phyloP scores from a whole-genome alignment of 2,329 filamentous ascomycete genomes.

The Leptoxyphium fumago region DNA sequence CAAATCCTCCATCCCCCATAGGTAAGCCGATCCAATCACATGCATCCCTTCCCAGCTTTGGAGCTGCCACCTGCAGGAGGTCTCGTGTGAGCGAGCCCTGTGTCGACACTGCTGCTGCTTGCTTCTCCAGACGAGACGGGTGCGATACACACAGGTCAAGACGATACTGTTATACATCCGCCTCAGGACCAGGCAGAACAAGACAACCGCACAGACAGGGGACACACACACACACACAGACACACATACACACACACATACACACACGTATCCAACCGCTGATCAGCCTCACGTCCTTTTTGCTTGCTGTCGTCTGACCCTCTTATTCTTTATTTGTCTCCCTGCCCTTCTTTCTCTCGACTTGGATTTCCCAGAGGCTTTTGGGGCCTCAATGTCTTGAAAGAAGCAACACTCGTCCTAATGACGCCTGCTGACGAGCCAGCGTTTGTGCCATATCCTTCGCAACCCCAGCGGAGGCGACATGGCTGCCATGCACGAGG shows the following conservation, averaged over 20 bases:
- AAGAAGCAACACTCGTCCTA: not conserved
- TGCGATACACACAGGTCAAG: too few relatives aligned
- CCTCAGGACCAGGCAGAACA: too few relatives aligned
- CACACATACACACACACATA: not conserved
- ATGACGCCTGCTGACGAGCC: not conserved
- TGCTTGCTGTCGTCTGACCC: not conserved
- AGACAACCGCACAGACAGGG: too few relatives aligned
- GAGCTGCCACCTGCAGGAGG: not conserved
- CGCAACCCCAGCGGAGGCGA: conserved; percentile 2
- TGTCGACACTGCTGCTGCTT: not conserved
- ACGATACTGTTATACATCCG: too few relatives aligned
- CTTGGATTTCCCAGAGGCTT: not conserved
- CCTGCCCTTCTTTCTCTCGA: conserved; percentile 5
- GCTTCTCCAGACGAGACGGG: not conserved
- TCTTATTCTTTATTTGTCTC: conserved; percentile 6
- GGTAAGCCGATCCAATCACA: not conserved
- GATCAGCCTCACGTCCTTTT: not conserved
- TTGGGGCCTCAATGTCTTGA: conserved; percentile 3
- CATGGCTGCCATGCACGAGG: conserved; percentile 21
- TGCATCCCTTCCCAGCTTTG: not conserved
- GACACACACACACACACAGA: not conserved
- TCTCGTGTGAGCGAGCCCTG: not conserved
- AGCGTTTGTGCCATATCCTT: conserved; percentile 1
- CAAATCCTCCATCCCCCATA: not conserved
- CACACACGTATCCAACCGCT: not conserved